These are phyloP conservation scores for Coemansia sp. DNA, from an alignment of 371 early-diverging fungal genomes.

Conservation along the genomic window DNA sequence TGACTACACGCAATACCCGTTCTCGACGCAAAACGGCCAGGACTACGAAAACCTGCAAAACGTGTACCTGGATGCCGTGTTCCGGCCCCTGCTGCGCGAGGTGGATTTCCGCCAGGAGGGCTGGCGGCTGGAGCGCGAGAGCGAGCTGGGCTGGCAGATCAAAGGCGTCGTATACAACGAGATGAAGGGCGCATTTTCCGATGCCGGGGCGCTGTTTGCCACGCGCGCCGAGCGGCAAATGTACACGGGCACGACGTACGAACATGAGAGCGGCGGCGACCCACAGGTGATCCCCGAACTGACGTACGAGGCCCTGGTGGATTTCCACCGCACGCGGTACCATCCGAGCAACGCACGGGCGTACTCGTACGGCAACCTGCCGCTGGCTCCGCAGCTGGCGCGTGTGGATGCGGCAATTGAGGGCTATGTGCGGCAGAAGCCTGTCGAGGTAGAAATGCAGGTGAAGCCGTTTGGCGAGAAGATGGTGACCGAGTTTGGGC, in stretches of 20 bases:
- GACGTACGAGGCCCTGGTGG: slow-evolving; percentile 75
- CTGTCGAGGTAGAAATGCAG: slow-evolving; percentile 46
- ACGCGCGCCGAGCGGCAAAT: slow-evolving; percentile 76
- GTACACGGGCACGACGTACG: slow-evolving; percentile 83
- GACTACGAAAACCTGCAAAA: slow-evolving; percentile 85
- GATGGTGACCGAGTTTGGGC: slow-evolving; percentile 48
- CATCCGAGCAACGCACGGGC: slow-evolving; percentile 89
- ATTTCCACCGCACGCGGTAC: slow-evolving; percentile 82
- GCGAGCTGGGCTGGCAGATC: slow-evolving; percentile 60
- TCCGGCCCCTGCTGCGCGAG: slow-evolving; percentile 74
- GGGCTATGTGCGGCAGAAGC: slow-evolving; percentile 38
- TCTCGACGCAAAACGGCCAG: slow-evolving; percentile 82
- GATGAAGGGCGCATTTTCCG: slow-evolving; percentile 88
- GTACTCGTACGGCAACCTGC: slow-evolving; percentile 87
- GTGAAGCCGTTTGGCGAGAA: slow-evolving; percentile 57
- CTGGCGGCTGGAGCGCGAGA: slow-evolving; percentile 88
- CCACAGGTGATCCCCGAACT: slow-evolving; percentile 85
- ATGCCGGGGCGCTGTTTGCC: slow-evolving; percentile 76
- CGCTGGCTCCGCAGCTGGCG: slow-evolving; percentile 70
- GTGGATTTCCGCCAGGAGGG: slow-evolving; percentile 92
- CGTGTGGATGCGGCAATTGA: slow-evolving; percentile 64
- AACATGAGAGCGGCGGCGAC: slow-evolving; percentile 86
- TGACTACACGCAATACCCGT: slow-evolving; percentile 92
- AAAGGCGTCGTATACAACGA: slow-evolving; percentile 97
- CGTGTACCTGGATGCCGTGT: slow-evolving; percentile 94